Evolutionary conservation across 140 eudicot genomes (phyloP).

Genomic region (Anethum foeniculum): DNA sequence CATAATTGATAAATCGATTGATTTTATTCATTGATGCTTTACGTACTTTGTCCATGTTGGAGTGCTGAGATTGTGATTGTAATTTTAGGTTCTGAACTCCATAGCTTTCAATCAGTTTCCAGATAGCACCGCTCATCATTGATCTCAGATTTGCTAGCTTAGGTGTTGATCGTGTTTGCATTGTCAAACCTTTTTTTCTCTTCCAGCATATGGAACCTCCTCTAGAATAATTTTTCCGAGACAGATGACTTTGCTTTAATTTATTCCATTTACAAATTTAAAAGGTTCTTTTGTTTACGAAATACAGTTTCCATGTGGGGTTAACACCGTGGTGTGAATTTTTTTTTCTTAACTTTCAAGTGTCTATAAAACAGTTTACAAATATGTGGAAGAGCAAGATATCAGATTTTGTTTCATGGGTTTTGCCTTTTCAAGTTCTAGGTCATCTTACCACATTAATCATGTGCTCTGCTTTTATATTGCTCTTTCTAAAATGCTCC

Average conservation of each 20-base stretch:
- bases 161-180: not conserved
- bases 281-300: not conserved
- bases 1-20: not conserved
- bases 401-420: not conserved
- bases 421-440: not conserved
- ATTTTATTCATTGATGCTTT: not conserved
- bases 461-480: slow-evolving; percentile 4
- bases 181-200: not conserved
- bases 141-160: slow-evolving; percentile 1
- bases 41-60: not conserved
- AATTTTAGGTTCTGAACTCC: not conserved
- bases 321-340: not conserved
- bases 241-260: not conserved
- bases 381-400: not conserved
- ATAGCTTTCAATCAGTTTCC: not conserved
- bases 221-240: not conserved
- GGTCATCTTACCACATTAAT: not conserved
- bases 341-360: not conserved
- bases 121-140: not conserved
- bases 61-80: not conserved
- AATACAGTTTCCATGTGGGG: not conserved
- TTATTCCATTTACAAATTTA: not conserved
- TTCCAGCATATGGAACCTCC: not conserved
- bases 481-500: not conserved
- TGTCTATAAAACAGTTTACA: not conserved